Evolutionary conservation across 495 filamentous ascomycete species (phyloP).

Genomic region (Neurospora tetrasperma): DNA sequence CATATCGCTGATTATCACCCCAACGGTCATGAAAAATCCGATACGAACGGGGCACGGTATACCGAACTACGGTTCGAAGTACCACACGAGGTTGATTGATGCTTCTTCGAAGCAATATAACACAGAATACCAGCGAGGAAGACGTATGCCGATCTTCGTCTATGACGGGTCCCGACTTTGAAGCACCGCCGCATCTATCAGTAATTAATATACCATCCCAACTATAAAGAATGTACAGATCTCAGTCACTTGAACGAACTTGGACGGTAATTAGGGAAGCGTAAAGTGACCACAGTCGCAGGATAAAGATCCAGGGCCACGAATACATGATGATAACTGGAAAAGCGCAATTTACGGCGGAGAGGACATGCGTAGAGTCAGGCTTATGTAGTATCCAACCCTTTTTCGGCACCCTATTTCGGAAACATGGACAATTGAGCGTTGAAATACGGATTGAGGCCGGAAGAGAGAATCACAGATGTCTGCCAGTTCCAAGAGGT

Average conservation of each 20-base stretch:
- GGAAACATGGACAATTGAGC: background rate
- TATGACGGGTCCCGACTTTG: background rate
- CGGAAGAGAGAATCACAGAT: background rate
- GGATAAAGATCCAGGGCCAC: background rate
- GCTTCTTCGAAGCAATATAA: background rate
- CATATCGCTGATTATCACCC: background rate
- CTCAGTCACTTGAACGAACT: background rate
- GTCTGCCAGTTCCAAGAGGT: background rate
- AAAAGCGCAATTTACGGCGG: background rate
- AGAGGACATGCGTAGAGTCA: background rate
- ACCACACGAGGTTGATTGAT: background rate
- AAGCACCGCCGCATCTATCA: background rate
- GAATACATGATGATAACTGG: background rate
- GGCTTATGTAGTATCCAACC: background rate
- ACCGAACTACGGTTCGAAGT: background rate
- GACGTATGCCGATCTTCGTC: background rate
- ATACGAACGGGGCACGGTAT: background rate
- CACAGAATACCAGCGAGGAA: background rate
- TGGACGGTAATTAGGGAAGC: background rate
- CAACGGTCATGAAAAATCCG: background rate
- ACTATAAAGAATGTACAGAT: background rate
- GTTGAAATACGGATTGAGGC: background rate
- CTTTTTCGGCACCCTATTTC: background rate
- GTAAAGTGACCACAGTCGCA: background rate
- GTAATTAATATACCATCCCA: background rate